A percentile compares a stretch with the other conserved stretches of the same genome.
Conservation (phyloP, 192 early-diverging fungal species). For the Backusella tarrabulga region DNA sequence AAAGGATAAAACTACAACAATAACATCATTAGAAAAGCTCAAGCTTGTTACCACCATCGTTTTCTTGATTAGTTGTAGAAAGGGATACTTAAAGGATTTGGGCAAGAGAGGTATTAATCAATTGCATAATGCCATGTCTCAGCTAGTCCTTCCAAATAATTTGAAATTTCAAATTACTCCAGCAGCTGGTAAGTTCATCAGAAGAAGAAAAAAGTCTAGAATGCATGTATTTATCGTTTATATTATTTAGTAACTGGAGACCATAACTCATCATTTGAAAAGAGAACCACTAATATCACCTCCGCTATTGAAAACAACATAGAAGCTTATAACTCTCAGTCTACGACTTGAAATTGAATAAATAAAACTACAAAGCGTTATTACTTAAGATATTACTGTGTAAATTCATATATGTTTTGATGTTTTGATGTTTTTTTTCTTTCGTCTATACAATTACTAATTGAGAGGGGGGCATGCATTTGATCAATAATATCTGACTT, state of each 20-base stretch:
- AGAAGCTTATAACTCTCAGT: not conserved
- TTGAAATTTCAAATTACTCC: not conserved
- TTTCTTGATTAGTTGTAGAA: not conserved
- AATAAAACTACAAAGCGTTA: not conserved
- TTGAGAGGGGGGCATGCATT: too few species aligned
- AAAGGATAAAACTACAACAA: not conserved
- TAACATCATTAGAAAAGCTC: not conserved
- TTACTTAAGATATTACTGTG: too few species aligned
- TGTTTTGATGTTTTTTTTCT: not conserved
- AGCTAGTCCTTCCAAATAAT: not conserved
- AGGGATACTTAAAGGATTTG: not conserved
- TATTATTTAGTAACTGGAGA: not conserved
- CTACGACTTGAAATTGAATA: not conserved
- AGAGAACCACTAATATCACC: not conserved
- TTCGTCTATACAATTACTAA: not conserved
- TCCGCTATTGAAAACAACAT: not conserved
- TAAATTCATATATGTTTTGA: too few species aligned
- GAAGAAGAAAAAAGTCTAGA: not conserved
- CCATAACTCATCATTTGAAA: not conserved
- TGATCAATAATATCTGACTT: too few species aligned
- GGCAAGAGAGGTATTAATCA: conserved; percentile 2
- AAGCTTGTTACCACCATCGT: not conserved
- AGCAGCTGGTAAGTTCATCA: not conserved
- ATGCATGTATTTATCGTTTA: not conserved
- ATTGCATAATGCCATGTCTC: not conserved